Evolutionary conservation across 2,329 filamentous ascomycete species (phyloP), one percentile per base, ranked within the genome.

Genomic region (Aspergillus pseudotamarii): DNA sequence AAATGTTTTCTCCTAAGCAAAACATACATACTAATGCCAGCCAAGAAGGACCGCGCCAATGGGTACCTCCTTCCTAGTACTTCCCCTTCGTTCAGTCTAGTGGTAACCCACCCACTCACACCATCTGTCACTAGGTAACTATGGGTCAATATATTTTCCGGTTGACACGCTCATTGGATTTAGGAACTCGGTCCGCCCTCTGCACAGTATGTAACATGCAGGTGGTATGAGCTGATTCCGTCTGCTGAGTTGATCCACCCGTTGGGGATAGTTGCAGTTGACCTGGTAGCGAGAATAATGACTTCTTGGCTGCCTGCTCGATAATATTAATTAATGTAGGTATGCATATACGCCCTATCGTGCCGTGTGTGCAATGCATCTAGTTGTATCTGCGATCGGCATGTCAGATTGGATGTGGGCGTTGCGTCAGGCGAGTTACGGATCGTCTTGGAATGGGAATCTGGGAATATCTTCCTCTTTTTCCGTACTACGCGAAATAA

Each of bases 71-170:
- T 21, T 4, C 26, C 26, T 26, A 26, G 26, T 26, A 26, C 26
- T 26, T 26, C 26, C 26, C 26, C n/a, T n/a, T 19, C 30, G 14
- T 38, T 19, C 30, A 26, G 56, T 45, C 32, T 53, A 60, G 58
- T 46, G 10, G 48, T 14, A 60, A 21, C 26, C 48, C 26, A 36
- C 45, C 43, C 43, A 45, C 43, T 23, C 10, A 23, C 43, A 11
- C 23, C 26, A 30, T 30, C 26, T 19, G 26, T 10, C 6, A 30
- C 26, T 50, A 19, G 23, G 16, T 6, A 26, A 30, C 19, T 50
- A 45, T 45, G 23, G 34, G 58, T 38, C 26, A 30, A 34, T 32
- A 21, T 58, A 58, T 50, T 48, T 12, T 48, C 56, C 56, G 56
- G 26, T 34, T 23, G 41, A 5, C n/a, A 21, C 21, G 26, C 26